Evolutionary conservation across 2,329 filamentous ascomycete species (phyloP).

Genomic region (Metarhizium anisopliae): DNA sequence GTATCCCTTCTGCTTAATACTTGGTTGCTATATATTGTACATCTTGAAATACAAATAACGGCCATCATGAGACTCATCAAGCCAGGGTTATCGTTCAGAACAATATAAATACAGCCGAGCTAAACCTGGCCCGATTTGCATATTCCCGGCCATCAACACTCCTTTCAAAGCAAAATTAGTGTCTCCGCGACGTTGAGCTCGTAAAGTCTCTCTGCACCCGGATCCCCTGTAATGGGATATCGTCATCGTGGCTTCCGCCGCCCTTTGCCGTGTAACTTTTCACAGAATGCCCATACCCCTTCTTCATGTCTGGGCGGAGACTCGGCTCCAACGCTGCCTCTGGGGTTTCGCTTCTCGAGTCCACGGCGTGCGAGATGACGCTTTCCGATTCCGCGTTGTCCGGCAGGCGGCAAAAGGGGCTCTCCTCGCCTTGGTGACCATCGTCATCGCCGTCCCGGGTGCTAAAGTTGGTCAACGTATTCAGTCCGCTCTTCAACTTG

Average conservation of each 20-base stretch:
- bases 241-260: conserved; percentile 22
- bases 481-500: conserved; percentile 9
- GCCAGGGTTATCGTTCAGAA: too few species aligned
- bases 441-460: conserved; percentile 4
- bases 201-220: conserved; percentile 28
- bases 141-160: too few species aligned
- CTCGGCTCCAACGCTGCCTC: conserved; percentile 10
- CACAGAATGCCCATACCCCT: conserved; percentile 21
- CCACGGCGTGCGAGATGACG: conserved; percentile 1
- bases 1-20: too few species aligned
- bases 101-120: too few species aligned
- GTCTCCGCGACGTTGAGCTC: conserved; percentile 13
- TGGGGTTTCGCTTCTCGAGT: background rate
- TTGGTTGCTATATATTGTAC: too few species aligned
- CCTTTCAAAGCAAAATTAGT: background rate
- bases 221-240: conserved; percentile 29
- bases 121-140: too few species aligned
- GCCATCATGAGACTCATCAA: too few species aligned
- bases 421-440: conserved; percentile 6
- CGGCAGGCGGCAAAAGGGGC: conserved; percentile 22
- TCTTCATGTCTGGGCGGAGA: conserved; percentile 23
- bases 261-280: conserved; percentile 20
- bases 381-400: conserved; percentile 21
- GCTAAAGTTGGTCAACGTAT: conserved; percentile 10
- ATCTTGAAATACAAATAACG: too few species aligned